Conservation (phyloP, 495 filamentous ascomycete genomes). For the Pseudevernia furfuracea region DNA sequence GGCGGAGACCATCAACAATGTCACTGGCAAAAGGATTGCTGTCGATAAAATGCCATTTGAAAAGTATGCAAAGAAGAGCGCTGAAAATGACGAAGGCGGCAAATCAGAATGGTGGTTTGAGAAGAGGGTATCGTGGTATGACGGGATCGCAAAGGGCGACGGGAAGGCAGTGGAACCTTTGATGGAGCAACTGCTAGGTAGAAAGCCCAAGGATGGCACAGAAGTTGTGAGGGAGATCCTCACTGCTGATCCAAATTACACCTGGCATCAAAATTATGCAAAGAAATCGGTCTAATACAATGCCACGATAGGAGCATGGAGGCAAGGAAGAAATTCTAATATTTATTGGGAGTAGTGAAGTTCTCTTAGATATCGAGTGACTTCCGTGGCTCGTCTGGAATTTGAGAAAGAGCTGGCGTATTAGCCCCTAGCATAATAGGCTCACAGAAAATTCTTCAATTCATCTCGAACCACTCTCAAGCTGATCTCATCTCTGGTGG, state of each 20-base stretch:
- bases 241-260: background rate
- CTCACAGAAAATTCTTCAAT: background rate
- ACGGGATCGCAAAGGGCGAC: background rate
- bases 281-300: background rate
- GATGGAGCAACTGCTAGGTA: conserved; percentile 5
- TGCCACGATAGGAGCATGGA: background rate
- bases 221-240: conserved; percentile 1
- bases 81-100: background rate
- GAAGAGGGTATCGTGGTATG: conserved; percentile 9
- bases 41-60: background rate
- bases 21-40: background rate
- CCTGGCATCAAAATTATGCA: background rate
- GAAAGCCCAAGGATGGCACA: background rate
- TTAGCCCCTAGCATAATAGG: background rate
- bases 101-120: conserved; percentile 1
- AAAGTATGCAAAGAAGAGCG: background rate
- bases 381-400: background rate
- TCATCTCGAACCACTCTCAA: background rate
- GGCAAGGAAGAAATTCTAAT: background rate
- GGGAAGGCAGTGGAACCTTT: background rate
- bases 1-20: background rate
- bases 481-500: background rate
- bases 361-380: background rate
- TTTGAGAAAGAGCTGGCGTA: background rate
- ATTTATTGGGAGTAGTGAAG: background rate